Conservation (phyloP, 495 filamentous ascomycete species). For the Xylaria telfairii region DNA sequence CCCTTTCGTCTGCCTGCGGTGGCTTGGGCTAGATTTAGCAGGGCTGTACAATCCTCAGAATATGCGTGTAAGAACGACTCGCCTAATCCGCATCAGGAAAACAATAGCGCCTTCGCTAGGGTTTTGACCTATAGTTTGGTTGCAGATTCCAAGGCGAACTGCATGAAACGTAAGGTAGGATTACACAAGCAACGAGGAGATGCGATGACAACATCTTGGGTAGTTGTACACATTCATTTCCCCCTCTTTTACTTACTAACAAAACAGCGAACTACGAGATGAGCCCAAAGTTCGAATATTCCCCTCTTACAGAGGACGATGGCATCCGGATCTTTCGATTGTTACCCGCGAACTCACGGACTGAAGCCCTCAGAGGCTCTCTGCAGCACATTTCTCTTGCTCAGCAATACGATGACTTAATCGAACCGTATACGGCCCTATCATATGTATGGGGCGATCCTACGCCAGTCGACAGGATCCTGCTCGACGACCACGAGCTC, state of each 20-base stretch:
- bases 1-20: neutral
- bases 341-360: conserved; percentile 18
- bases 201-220: no score
- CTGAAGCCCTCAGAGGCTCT: conserved; percentile 25
- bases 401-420: conserved; percentile 27
- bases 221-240: neutral
- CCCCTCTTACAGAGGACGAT: neutral
- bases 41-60: no score
- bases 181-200: no score
- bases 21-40: no score
- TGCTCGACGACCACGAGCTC: conserved; percentile 12
- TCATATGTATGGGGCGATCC: conserved; percentile 41
- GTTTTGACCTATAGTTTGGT: neutral
- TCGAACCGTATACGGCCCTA: conserved; percentile 35
- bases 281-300: neutral
- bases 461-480: conserved; percentile 4
- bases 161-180: no score
- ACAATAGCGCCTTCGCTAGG: neutral
- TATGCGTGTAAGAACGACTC: no score
- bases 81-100: no score
- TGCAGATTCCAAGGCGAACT: neutral
- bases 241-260: neutral
- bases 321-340: conserved; percentile 26
- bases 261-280: neutral
- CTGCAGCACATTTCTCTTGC: conserved; percentile 33